These are phyloP conservation scores for Bryum argenteum DNA, from an alignment of 225 moss, liverwort and hornwort genomes.

Conservation along the genomic window DNA sequence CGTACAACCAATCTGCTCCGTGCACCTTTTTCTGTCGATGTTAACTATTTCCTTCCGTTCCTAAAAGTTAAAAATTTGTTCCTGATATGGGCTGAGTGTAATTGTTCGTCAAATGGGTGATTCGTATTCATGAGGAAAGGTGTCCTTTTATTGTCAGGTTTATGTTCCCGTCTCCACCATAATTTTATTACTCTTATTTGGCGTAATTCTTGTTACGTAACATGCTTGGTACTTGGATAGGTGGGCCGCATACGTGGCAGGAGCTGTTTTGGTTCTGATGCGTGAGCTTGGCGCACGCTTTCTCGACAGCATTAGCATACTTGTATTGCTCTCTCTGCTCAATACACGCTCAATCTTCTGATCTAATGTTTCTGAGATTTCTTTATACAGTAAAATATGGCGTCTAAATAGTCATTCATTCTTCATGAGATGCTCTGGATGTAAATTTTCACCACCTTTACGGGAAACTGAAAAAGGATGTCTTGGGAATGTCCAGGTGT, in stretches of 20 bases:
- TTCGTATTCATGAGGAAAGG: background rate
- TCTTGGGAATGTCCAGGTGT: constrained; percentile 44
- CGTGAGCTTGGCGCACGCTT: constrained; percentile 72
- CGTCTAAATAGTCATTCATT: constrained; percentile 15
- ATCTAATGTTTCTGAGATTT: constrained; percentile 2
- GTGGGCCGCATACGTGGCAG: constrained; percentile 97
- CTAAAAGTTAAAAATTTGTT: background rate
- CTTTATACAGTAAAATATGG: background rate
- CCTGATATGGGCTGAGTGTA: constrained; percentile 13
- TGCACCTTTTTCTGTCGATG: constrained; percentile 3
- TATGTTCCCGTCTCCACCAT: constrained; percentile 11
- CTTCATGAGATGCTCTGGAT: constrained; percentile 21
- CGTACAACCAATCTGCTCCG: background rate
- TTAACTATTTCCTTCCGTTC: background rate
- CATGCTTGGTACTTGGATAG: constrained; percentile 35
- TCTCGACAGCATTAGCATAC: constrained; percentile 80
- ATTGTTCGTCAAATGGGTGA: constrained; percentile 10
- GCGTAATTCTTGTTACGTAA: constrained; percentile 18
- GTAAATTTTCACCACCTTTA: background rate
- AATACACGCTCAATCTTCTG: constrained; percentile 2
- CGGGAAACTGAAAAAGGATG: constrained; percentile 9
- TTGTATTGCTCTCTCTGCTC: constrained; percentile 49
- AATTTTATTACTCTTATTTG: background rate
- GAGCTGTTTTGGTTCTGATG: constrained; percentile 84
- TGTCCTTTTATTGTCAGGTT: constrained; percentile 6